Base-by-base conservation (phyloP, 345 rosid species). In the Erodium maritimum region DNA sequence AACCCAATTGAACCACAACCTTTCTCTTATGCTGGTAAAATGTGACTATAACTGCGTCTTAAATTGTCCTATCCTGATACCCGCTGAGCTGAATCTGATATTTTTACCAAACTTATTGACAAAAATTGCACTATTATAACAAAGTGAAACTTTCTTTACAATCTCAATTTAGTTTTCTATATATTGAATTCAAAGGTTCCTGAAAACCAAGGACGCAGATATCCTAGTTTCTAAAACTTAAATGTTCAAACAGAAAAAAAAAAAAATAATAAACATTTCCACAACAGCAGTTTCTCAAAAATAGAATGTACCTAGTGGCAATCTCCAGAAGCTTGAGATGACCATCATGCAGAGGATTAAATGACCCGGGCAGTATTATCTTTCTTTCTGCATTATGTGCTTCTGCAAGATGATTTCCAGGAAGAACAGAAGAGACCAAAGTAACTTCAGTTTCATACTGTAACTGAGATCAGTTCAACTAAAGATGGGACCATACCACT, bases 281-380 rank as follows among this genome's bases (percentile, higher is more conserved):
- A 19, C 5, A 21, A 21, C n/a, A 18, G 6, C 56, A 54, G 11
- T 23, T 20, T 20, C n/a, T 33, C 23, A 53, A 57, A 24, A n/a
- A 50, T 2, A 54, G 56, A 5, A 17, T 54, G 23, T 79, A 91
- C 96, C 98, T 84, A 60, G 82, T 74, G 55, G 99, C 96, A 62
- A 73, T 94, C 69, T 93, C 95, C 81, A 93, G 72, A 58, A 93
- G 96, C 86, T 83, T 75, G 69, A 85, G 76, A 69, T 89, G 96
- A 55, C 88, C 96, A n/a, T 86, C 83, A 53, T 93, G 99, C 68
- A 89, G 77, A 18, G 96, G 99, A 61, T 93, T 85, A 77, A 93
- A 93, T 45, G 95, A 87, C 64, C 99, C 99, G 65, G 99, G 66
- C 54, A 85, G 79, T 68, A 89, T 85, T 61, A 93, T 74, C 78